Conservation (phyloP, 257 asterid species). For the Gardenia jasminoides region DNA sequence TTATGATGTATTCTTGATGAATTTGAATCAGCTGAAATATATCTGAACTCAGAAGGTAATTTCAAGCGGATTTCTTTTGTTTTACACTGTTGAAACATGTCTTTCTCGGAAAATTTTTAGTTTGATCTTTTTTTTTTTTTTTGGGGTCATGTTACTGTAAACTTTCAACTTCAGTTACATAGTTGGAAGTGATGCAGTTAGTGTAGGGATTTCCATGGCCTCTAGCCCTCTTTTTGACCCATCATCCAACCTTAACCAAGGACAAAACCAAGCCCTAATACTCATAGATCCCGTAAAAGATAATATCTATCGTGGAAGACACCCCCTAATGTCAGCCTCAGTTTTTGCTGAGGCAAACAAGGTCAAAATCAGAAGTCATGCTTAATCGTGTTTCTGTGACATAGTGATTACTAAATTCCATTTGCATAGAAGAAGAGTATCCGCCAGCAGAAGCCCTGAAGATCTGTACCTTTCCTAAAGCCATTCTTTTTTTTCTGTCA, state of each 20-base stretch:
- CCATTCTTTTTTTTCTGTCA: too few species aligned
- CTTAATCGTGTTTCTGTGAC: too few species aligned
- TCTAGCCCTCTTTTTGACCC: not conserved
- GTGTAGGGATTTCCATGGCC: not conserved
- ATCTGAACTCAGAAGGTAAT: not conserved
- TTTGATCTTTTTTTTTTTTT: too few species aligned
- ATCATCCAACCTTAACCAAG: not conserved
- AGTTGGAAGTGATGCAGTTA: not conserved
- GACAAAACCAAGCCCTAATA: slow-evolving; percentile 8
- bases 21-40: not conserved
- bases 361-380: slow-evolving; percentile 37
- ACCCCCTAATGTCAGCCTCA: slow-evolving; percentile 54
- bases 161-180: not conserved
- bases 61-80: not conserved
- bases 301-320: slow-evolving; percentile 34
- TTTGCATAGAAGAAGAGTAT: too few species aligned
- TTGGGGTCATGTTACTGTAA: not conserved
- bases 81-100: not conserved
- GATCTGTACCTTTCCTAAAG: too few species aligned
- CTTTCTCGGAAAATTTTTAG: not conserved
- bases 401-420: too few species aligned
- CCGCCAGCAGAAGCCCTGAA: too few species aligned
- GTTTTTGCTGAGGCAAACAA: slow-evolving; percentile 33
- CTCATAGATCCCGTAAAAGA: not conserved
- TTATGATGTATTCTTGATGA: not conserved